Base-by-base conservation (phyloP, 139 green algal genomes). In the Picochlorum sp. region DNA sequence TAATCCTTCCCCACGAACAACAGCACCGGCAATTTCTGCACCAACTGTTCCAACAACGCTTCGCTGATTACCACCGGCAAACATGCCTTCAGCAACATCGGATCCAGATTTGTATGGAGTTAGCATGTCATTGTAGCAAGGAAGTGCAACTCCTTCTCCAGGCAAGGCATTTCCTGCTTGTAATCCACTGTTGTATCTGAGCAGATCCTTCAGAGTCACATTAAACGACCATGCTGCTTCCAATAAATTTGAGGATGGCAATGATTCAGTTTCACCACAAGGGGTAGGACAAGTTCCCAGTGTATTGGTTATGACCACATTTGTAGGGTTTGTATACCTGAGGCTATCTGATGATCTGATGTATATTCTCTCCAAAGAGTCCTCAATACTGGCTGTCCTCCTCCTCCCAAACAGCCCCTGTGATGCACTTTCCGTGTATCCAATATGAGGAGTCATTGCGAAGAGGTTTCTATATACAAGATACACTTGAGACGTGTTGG, bases 261-360 rank as follows among this genome's bases (percentile, higher is more conserved):
- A 9, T 8, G 56, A 11, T 4, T 41, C 37, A 6, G 69, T 56
- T 41, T 49, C 15, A 13, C 30, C 18, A 62, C 69, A 75, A 7
- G 69, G 52, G 16, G 21, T 16, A 50, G 34, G 21, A 26, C 69
- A 75, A 47, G 30, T 66, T 32, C 69, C 69, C 8, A 75, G 50
- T 38, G 61, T 66, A 66, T 75, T 75, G 9, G 69, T 75, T n/a
- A 75, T 20, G 2, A 66, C 56, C n/a, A 75, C 69, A 59, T 59
- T 23, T 20, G 47, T 54, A 9, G 16, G 47, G 11, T 54, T 21
- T 54, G 16, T 21, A 7, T 26, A 54, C 7, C 0, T 54, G 15
- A 20, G 16, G 6, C 47, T 20, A 8, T 54, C 16, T 7, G 47
- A 20, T 5, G 18, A 9, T 54, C n/a, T 6, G 8, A 54, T 5